Evolutionary conservation across 345 rosid genomes (phyloP).

Genomic region (Rhizophora apiculata): DNA sequence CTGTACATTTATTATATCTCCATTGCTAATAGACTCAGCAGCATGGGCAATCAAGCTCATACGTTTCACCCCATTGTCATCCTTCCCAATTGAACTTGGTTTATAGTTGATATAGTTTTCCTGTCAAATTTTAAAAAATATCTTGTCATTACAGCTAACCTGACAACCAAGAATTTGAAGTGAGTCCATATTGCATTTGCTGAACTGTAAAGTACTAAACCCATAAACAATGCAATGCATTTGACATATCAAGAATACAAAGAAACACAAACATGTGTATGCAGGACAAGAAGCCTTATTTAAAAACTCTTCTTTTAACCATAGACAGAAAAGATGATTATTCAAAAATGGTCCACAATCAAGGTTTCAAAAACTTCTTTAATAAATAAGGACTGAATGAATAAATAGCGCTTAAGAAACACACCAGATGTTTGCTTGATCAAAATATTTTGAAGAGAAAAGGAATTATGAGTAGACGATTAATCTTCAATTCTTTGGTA

Average conservation of each 20-base stretch:
- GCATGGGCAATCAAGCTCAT: constrained; percentile 78
- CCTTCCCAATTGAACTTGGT: constrained; percentile 65
- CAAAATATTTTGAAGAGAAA: too few species aligned
- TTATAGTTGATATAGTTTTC: constrained; percentile 92
- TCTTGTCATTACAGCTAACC: neutral
- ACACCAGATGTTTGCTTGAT: too few species aligned
- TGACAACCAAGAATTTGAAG: constrained; percentile 5
- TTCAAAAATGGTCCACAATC: too few species aligned
- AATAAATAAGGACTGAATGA: too few species aligned
- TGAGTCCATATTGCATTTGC: neutral
- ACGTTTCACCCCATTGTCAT: constrained; percentile 65
- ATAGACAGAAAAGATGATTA: too few species aligned
- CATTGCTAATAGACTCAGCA: constrained; percentile 91
- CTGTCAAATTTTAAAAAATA: constrained; percentile 37
- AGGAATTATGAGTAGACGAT: too few species aligned
- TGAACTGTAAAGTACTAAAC: neutral
- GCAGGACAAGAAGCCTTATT: too few species aligned
- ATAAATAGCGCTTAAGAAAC: too few species aligned
- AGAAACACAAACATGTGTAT: neutral
- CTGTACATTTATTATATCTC: constrained; percentile 90
- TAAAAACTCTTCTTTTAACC: too few species aligned
- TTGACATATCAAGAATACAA: neutral
- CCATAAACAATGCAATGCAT: neutral
- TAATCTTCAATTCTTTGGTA: too few species aligned
- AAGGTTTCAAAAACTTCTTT: too few species aligned